Percentiles rank a stretch among this genome's conserved stretches.
Evolutionary conservation across 2,329 filamentous ascomycete species (phyloP).

Genomic region (Cercospora sp.): DNA sequence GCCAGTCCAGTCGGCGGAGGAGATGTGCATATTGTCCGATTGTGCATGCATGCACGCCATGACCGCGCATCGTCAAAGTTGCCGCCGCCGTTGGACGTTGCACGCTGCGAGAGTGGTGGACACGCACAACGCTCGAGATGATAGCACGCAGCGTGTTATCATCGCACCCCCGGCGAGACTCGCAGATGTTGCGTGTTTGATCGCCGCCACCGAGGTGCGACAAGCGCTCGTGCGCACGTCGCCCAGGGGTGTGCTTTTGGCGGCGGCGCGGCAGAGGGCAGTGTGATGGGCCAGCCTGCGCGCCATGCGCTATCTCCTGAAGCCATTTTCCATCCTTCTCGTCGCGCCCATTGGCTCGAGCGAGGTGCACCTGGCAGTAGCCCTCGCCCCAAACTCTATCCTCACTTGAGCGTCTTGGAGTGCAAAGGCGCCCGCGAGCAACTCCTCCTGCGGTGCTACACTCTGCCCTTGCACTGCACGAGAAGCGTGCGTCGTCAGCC

Average conservation of each 20-base stretch:
- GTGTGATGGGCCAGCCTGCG: background rate
- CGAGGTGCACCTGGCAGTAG: background rate
- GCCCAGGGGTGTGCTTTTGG: background rate
- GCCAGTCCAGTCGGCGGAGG: background rate
- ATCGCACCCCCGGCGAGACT: background rate
- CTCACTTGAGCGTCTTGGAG: background rate
- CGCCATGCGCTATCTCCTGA: background rate
- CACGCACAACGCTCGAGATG: background rate
- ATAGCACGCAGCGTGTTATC: background rate
- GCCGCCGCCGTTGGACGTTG: background rate
- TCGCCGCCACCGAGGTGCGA: background rate
- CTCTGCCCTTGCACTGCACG: background rate
- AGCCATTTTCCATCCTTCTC: background rate
- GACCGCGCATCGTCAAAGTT: background rate
- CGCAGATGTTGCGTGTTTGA: background rate
- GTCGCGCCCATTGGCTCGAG: background rate
- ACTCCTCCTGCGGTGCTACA: background rate
- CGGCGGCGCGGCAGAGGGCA: background rate
- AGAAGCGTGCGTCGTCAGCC: background rate
- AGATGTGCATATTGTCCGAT: background rate
- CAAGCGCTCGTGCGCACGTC: background rate
- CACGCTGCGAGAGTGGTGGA: background rate
- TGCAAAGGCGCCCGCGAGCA: background rate
- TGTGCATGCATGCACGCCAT: background rate
- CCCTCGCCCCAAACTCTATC: background rate